Conservation (phyloP, 2,329 filamentous ascomycete genomes). For the Colletotrichum phormii region DNA sequence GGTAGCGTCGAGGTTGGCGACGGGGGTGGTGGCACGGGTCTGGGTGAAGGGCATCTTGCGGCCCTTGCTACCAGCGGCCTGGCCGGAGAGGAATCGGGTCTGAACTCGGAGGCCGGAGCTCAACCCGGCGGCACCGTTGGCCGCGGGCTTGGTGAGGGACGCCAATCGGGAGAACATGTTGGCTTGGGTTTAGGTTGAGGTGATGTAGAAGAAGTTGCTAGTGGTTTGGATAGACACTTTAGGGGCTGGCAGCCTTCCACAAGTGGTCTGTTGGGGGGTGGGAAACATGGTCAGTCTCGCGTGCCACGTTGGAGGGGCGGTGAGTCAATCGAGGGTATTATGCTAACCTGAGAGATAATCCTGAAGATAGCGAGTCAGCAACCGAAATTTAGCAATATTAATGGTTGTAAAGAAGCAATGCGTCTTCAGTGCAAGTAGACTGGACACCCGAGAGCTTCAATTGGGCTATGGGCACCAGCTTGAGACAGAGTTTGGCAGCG, state of each 20-base stretch:
- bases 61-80: slow-evolving; percentile 72
- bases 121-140: slow-evolving; percentile 55
- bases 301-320: slow-evolving; percentile 44
- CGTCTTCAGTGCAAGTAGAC: not conserved
- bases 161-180: slow-evolving; percentile 72
- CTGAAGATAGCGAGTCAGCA: slow-evolving; percentile 62
- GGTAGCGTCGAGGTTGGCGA: slow-evolving; percentile 83
- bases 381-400: slow-evolving; percentile 26
- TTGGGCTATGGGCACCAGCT: slow-evolving; percentile 24
- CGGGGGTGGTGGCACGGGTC: slow-evolving; percentile 71
- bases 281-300: slow-evolving; percentile 44
- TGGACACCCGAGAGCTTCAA: slow-evolving; percentile 3
- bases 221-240: slow-evolving; percentile 45
- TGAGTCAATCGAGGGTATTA: slow-evolving; percentile 52
- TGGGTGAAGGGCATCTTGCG: slow-evolving; percentile 72
- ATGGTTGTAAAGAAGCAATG: not conserved
- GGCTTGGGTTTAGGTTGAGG: slow-evolving; percentile 36
- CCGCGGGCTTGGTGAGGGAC: slow-evolving; percentile 64
- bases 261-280: slow-evolving; percentile 57
- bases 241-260: slow-evolving; percentile 64
- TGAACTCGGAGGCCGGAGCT: slow-evolving; percentile 44
- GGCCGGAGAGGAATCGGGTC: slow-evolving; percentile 52
- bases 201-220: slow-evolving; percentile 6
- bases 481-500: slow-evolving; percentile 26
- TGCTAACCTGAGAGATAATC: slow-evolving; percentile 81